Base-by-base conservation (phyloP, 345 rosid genomes). In the Rhodomyrtus tomentosa region DNA sequence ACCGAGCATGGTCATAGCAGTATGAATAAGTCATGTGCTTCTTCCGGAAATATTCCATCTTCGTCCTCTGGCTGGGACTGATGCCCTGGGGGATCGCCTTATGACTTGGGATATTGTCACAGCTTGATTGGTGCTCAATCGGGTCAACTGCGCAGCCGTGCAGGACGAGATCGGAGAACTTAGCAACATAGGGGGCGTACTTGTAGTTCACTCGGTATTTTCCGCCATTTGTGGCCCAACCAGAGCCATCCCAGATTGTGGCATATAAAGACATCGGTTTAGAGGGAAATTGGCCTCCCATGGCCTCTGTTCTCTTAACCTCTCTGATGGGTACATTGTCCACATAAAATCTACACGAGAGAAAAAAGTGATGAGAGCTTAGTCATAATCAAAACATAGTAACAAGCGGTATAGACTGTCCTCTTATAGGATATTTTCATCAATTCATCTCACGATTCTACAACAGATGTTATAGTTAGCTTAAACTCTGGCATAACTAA, bases 221-320 rank as follows among this genome's bases (percentile, higher is more conserved):
- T 62, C 99, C 99, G 82, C 99, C 99, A 81, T 94, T 91, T 42
- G 99, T 97, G 24, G 99, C 99, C 99, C 99, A 96, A 83, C 89
- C 90, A 20, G 98, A 96, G 15, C 95, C 99, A 56, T 96, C 99
- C 99, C 99, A 96, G 83, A 96, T 95, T 50, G 99, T 96, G 80
- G 98, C 95, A 81, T 96, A 96, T 76, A 96, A 85, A 27, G 99
- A 94, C 99, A 96, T 96, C 11, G 98, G 98, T 91, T 96, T 96
- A 3, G 98, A 90, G 3, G 99, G 99, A 83, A 96, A 96, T 82
- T 93, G 95, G 24, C 94, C 97, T 1, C 99, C 96, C 98, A 94
- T 93, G 0, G 93, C 82, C 38, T 80, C 91, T 38, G 93, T 94
- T 86, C 96, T 93, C 85, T 87, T 92, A 15, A 93, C 89, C 89